Evolutionary conservation across 2,329 filamentous ascomycete genomes (phyloP), one percentile per base, ranked within the genome.

Genomic region (Tolypocladium tropicale): DNA sequence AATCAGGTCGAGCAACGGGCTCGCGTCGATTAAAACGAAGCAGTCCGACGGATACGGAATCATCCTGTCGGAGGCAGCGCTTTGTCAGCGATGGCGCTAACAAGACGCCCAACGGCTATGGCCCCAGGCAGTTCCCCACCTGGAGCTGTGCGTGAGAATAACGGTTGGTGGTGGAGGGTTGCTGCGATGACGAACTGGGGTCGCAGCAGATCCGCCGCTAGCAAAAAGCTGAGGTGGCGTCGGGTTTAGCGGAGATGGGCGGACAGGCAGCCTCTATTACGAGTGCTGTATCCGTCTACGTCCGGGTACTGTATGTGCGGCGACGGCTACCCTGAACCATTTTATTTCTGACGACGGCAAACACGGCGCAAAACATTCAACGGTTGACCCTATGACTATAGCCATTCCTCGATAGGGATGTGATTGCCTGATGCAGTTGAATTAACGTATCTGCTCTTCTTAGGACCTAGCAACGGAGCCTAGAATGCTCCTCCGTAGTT

Each of bases 21-120:
- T 12, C 32, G 18, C 9, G 18, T 21, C 10, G 28, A 49, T 39
- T 23, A 10, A 37, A 30, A n/a, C 5, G 34, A 33, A 25, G 54
- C 39, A n/a, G 36, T 50, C 23, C 41, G 49, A 55, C 36, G 10
- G 32, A 52, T 36, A 32, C 25, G 16, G 18, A 32, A 49, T 25
- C 46, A 49, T 21, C 28, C 28, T 49, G 25, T 21, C 16, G 3
- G 32, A 11, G 33, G 33, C 32, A 50, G 37, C n/a, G 53, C 55
- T 58, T 60, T 56, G 57, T 58, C 56, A 60, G 58, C 57, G 37
- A 41, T 23, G 37, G 28, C 55, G 55, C 55, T 60, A 60, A 39
- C 11, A 41, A 5, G 6, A 6, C 2, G 2, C 1, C 41, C 41
- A 14, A 28, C 23, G 23, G n/a, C 18, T 16, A 41, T 21, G 39